A percentile compares a stretch with the other conserved stretches of the same genome.
Evolutionary conservation across 768 basidiomycete genomes (phyloP).

Genomic region (Russula earlei): DNA sequence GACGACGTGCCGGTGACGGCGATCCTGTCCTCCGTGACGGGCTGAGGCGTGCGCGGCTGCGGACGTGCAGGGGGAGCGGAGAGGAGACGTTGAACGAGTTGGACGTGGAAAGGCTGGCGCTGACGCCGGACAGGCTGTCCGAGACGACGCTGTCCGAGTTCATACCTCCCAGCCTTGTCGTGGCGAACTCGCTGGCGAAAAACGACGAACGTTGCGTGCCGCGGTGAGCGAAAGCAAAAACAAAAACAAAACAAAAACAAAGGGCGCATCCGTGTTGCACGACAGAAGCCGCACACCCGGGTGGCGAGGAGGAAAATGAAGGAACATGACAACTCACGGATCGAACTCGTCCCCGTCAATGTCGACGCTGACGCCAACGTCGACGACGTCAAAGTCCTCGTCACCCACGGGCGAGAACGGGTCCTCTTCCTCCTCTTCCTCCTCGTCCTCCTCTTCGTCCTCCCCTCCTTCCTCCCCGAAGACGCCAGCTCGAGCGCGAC

Average conservation of each 20-base stretch:
- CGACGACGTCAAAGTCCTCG: slow-evolving; percentile 40
- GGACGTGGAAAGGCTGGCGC: slow-evolving; percentile 42
- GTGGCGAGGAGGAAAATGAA: not conserved
- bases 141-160: slow-evolving; percentile 54
- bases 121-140: slow-evolving; percentile 52
- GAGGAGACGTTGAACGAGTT: slow-evolving; percentile 46
- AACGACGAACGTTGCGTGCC: no score
- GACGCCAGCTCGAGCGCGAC: slow-evolving; percentile 42
- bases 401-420: slow-evolving; percentile 36
- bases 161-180: slow-evolving; percentile 39
- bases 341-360: slow-evolving; percentile 67
- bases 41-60: slow-evolving; percentile 43
- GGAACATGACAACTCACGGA: slow-evolving; percentile 41
- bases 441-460: slow-evolving; percentile 36
- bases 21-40: slow-evolving; percentile 32
- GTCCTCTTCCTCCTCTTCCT: slow-evolving; percentile 38
- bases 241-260: no score
- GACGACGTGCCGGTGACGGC: not conserved
- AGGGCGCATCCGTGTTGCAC: no score
- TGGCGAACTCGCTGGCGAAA: slow-evolving; percentile 69
- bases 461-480: no score
- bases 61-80: slow-evolving; percentile 33
- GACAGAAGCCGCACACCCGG: no score
- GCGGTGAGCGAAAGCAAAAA: no score
- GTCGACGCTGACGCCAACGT: slow-evolving; percentile 43